Percentiles rank a stretch among this genome's conserved stretches.
Conservation (phyloP, 768 basidiomycete species). For the Boletus eberwhitei region DNA sequence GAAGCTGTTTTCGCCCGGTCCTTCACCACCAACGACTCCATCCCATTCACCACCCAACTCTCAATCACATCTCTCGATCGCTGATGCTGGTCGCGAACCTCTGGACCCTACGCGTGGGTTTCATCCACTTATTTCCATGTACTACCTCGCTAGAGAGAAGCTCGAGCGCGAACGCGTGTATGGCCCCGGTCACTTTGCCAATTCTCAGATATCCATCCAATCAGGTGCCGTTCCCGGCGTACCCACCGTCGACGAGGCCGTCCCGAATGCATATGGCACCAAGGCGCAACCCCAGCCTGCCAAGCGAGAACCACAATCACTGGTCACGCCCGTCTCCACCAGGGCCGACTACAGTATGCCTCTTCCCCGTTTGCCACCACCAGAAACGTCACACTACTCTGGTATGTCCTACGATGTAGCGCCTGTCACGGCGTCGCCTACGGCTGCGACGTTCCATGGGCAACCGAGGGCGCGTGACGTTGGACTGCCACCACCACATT, state of each 20-base stretch:
- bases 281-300: conserved; percentile 32
- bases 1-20: conserved; percentile 69
- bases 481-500: conserved; percentile 40
- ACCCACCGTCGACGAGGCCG: conserved; percentile 17
- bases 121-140: conserved; percentile 94
- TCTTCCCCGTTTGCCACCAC: conserved; percentile 75
- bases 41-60: conserved; percentile 61
- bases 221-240: conserved; percentile 22
- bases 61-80: conserved; percentile 50
- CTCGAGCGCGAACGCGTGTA: conserved; percentile 92
- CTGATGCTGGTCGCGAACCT: conserved; percentile 48
- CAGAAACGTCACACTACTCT: conserved; percentile 77
- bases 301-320: conserved; percentile 30
- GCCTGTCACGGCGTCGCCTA: conserved; percentile 50
- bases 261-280: conserved; percentile 14
- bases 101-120: conserved; percentile 89
- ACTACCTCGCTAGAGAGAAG: conserved; percentile 94
- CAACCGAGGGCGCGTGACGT: conserved; percentile 67
- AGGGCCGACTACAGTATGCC: conserved; percentile 81
- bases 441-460: conserved; percentile 52
- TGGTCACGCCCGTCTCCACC: conserved; percentile 29
- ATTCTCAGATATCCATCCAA: conserved; percentile 73
- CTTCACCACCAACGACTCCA: conserved; percentile 50
- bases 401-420: conserved; percentile 74
- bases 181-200: conserved; percentile 91